Percentiles rank a stretch among this genome's conserved stretches.
Evolutionary conservation across 1,284 basidiomycete genomes (phyloP).

Genomic region (Ceratobasidium sp.): DNA sequence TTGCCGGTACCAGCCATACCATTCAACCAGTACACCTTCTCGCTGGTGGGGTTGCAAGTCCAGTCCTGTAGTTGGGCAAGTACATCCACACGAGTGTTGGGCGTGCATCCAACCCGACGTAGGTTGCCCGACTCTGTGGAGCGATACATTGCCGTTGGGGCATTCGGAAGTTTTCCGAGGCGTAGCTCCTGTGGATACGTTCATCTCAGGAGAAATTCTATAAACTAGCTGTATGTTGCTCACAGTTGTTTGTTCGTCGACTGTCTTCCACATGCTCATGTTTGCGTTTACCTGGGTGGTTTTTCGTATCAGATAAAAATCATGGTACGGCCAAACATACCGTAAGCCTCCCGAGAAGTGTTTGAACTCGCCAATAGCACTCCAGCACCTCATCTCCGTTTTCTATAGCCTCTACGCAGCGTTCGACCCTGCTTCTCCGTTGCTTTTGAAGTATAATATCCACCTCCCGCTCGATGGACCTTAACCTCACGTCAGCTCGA

Average conservation of each 20-base stretch:
- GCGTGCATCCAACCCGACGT: constrained; percentile 7
- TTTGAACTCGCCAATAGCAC: constrained; percentile 1
- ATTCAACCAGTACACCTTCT: no score
- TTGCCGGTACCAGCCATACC: background rate
- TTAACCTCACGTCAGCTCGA: background rate
- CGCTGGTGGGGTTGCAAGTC: background rate
- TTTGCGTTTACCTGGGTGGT: no score
- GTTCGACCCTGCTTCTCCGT: background rate
- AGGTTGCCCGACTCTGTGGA: background rate
- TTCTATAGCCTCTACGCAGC: background rate
- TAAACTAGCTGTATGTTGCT: background rate
- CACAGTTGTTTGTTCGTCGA: constrained; percentile 1
- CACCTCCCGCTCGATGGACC: background rate
- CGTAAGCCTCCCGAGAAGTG: background rate
- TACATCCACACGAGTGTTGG: background rate
- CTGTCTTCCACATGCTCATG: background rate
- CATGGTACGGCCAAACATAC: background rate
- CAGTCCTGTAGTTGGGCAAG: background rate
- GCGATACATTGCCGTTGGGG: background rate
- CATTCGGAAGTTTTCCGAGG: background rate
- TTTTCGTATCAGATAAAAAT: background rate
- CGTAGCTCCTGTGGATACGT: background rate
- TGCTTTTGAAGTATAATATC: background rate
- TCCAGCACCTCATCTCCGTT: background rate
- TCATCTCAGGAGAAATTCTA: background rate